Conservation (phyloP, 1,284 basidiomycete species). For the Pseudozyma flocculosa region DNA sequence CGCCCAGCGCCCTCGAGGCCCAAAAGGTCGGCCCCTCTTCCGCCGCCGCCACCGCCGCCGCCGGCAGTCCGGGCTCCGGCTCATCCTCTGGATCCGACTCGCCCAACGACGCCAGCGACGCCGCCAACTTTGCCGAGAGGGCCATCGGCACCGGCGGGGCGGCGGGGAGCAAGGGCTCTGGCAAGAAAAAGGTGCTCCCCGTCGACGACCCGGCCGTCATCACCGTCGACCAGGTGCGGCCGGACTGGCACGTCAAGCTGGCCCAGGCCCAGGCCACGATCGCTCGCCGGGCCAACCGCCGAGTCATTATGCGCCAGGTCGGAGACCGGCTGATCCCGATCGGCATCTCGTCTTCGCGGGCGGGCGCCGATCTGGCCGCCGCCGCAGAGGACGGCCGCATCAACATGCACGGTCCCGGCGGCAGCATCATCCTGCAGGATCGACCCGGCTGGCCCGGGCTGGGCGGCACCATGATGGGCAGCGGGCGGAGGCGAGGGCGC, state of each 20-base stretch:
- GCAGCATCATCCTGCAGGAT: conserved; percentile 53
- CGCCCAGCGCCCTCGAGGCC: conserved; percentile 66
- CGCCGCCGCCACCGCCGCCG: too few relatives aligned
- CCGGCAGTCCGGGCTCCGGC: conserved; percentile 8
- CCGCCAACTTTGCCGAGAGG: conserved; percentile 38
- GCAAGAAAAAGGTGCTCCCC: conserved; percentile 35
- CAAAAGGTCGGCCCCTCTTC: conserved; percentile 1
- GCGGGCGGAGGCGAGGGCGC: conserved; percentile 51
- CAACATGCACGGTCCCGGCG: conserved; percentile 49
- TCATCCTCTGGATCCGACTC: conserved; percentile 14
- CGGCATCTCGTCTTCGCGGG: conserved; percentile 73
- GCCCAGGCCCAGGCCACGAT: conserved; percentile 43
- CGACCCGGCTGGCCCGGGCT: conserved; percentile 36
- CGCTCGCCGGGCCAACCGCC: conserved; percentile 70
- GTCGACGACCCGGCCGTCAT: conserved; percentile 44
- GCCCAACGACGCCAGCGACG: conserved; percentile 27
- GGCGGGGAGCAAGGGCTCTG: conserved; percentile 6
- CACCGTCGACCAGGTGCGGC: conserved; percentile 52
- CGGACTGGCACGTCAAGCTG: conserved; percentile 52
- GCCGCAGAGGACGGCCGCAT: conserved; percentile 38
- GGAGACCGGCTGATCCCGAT: conserved; percentile 95
- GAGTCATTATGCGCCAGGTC: conserved; percentile 97
- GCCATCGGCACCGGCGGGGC: conserved; percentile 38
- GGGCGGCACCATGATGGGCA: conserved; percentile 5
- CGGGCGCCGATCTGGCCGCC: conserved; percentile 47